Percentiles rank a stretch among this genome's conserved stretches.
Evolutionary conservation across 768 basidiomycete species (phyloP).

Genomic region (Naganishia vishniacii): DNA sequence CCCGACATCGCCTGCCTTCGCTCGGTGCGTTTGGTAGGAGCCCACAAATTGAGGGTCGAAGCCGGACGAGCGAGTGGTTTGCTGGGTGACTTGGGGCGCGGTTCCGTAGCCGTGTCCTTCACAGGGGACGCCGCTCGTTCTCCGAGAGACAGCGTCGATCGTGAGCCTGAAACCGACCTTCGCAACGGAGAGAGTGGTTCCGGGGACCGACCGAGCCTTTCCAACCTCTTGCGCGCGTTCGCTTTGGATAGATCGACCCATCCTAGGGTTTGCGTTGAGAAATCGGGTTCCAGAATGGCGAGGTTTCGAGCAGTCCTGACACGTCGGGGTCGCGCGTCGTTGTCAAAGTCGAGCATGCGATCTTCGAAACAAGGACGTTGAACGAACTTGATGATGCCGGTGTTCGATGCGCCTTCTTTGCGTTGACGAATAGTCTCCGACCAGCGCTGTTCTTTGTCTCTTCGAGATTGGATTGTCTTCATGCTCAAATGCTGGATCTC

Average conservation of each 20-base stretch:
- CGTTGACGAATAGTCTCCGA: not conserved
- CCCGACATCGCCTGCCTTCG: not conserved
- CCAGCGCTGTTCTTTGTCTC: constrained; percentile 9
- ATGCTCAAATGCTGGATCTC: constrained; percentile 12
- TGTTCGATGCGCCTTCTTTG: not conserved
- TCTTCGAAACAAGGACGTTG: constrained; percentile 12
- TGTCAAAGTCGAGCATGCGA: constrained; percentile 1
- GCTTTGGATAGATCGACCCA: constrained; percentile 1
- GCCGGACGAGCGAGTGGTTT: not conserved
- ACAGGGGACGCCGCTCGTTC: no score
- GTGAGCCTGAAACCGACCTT: not conserved
- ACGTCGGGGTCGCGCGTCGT: constrained; percentile 2
- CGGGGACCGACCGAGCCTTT: not conserved
- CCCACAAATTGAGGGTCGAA: constrained; percentile 1
- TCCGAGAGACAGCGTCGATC: not conserved
- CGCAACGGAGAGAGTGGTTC: not conserved
- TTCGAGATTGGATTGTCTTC: constrained; percentile 2
- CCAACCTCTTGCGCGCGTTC: constrained; percentile 1
- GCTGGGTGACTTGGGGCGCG: not conserved
- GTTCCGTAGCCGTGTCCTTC: no score
- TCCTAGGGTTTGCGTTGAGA: constrained; percentile 4
- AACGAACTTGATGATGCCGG: constrained; percentile 2
- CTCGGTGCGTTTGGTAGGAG: not conserved
- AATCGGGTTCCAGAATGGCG: constrained; percentile 3
- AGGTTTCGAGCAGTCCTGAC: not conserved